phyloP scores from a whole-genome alignment of 169 alveolate species.

The Eimeria sp. region DNA sequence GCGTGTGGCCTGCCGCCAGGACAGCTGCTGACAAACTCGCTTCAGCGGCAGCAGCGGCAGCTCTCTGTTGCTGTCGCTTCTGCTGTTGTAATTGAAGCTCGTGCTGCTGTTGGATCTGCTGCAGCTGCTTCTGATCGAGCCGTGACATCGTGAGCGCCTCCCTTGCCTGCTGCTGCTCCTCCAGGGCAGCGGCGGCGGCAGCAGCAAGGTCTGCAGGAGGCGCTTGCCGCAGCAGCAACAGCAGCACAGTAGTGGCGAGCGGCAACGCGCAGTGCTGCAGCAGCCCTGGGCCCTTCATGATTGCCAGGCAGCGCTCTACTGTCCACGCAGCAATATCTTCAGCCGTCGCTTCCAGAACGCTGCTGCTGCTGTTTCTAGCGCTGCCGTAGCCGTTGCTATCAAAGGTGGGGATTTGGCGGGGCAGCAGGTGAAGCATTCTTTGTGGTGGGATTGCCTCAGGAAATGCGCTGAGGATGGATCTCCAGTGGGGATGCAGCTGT shows the following conservation, averaged over 20 bases:
- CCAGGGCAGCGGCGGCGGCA: conserved; percentile 47
- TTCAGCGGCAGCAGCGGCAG: conserved; percentile 75
- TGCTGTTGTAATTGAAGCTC: conserved; percentile 26
- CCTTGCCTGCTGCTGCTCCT: conserved; percentile 57
- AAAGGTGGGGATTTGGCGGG: not conserved
- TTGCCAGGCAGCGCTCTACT: not conserved
- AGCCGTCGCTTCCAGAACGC: conserved; percentile 1
- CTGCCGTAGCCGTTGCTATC: conserved; percentile 19
- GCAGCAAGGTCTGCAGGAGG: conserved; percentile 48
- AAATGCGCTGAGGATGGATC: conserved; percentile 51
- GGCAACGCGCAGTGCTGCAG: conserved; percentile 75
- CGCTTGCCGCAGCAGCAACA: conserved; percentile 32
- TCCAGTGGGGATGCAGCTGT: conserved; percentile 21
- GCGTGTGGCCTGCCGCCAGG: conserved; percentile 50
- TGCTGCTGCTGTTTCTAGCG: conserved; percentile 42
- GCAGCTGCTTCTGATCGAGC: conserved; percentile 42
- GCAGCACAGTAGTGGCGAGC: conserved; percentile 50
- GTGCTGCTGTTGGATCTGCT: conserved; percentile 58
- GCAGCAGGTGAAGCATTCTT: conserved; percentile 41
- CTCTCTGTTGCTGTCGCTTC: conserved; percentile 39
- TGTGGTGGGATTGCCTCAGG: conserved; percentile 60
- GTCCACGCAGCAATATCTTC: conserved; percentile 49
- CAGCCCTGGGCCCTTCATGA: conserved; percentile 43
- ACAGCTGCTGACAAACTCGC: conserved; percentile 64
- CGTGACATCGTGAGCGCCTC: conserved; percentile 51